Evolutionary conservation across 202 grass and related monocot genomes (phyloP), one percentile per base, ranked within the genome.

Genomic region (Elaeis oleifera): DNA sequence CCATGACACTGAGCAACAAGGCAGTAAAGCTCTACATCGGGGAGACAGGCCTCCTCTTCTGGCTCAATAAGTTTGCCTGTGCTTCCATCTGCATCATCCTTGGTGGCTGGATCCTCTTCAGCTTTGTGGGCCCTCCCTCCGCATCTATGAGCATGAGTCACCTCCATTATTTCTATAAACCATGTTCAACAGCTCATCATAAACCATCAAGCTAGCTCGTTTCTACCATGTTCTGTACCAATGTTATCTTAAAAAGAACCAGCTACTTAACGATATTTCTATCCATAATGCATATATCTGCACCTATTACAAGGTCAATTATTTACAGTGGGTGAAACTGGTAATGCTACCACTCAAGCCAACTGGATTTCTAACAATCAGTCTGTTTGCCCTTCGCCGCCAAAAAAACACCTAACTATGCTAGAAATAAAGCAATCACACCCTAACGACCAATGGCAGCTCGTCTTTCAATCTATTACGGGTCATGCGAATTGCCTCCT

Each of bases 41-140:
- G 13, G 87, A 96, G 74, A 91, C 89, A 53, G 87, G 92, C 1
- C 26, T 78, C 21, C 87, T 96, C 50, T 89, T 84, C 78, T 97
- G 79, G 92, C 76, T 97, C 74, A 86, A 92, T 82, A 91, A 97
- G 71, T 79, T 92, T 27, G 88, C 88, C 49, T 89, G 91, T 69
- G 81, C 81, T 55, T 89, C 88, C 67, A 97, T 97, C 73, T 97
- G 81, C 75, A 67, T 84, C 67, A 65, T 89, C 51, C 64, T 78
- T 57, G 87, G 84, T 58, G 87, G 67, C n/a, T 96, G 92, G 92
- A 52, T 96, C 59, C 76, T 96, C 15, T 96, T 96, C 78, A 84
- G 81, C 67, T 96, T 96, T 78, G 81, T 96, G 50, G 92, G 84
- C 0, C 87, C 5, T 78, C 77, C 14, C 19, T 85, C 21, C 87